Evolutionary conservation across 2,329 filamentous ascomycete genomes (phyloP).

Genomic region (Thielaviopsis musarum): DNA sequence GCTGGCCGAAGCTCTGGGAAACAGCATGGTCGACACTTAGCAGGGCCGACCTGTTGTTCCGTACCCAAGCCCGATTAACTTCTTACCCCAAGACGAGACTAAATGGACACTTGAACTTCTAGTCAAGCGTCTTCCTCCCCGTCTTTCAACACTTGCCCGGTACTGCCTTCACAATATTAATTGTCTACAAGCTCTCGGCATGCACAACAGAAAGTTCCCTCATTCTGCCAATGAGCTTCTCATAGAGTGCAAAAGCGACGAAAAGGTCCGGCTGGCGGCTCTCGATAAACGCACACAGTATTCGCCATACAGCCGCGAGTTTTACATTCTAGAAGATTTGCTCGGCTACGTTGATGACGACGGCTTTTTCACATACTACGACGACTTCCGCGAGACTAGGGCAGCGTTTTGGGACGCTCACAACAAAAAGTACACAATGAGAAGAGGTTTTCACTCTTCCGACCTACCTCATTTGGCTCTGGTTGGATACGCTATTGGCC

Average conservation of each 20-base stretch:
- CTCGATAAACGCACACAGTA: not conserved
- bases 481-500: not conserved
- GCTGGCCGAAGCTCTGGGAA: not conserved
- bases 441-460: no score
- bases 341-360: not conserved
- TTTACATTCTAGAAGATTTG: constrained; percentile 1
- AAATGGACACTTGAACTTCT: not conserved
- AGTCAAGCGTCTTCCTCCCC: not conserved
- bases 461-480: not conserved
- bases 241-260: not conserved
- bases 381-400: not conserved
- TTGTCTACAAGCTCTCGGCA: not conserved
- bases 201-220: not conserved
- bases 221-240: not conserved
- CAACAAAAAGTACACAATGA: not conserved
- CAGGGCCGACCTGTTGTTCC: not conserved
- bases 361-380: not conserved
- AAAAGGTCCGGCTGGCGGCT: not conserved
- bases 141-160: not conserved
- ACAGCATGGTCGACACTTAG: not conserved
- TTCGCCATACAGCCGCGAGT: not conserved
- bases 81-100: not conserved
- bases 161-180: not conserved
- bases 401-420: not conserved
- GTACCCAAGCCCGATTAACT: not conserved